phyloP scores from a whole-genome alignment of 192 early-diverging fungal genomes.

The Coemansia brasiliensis region DNA sequence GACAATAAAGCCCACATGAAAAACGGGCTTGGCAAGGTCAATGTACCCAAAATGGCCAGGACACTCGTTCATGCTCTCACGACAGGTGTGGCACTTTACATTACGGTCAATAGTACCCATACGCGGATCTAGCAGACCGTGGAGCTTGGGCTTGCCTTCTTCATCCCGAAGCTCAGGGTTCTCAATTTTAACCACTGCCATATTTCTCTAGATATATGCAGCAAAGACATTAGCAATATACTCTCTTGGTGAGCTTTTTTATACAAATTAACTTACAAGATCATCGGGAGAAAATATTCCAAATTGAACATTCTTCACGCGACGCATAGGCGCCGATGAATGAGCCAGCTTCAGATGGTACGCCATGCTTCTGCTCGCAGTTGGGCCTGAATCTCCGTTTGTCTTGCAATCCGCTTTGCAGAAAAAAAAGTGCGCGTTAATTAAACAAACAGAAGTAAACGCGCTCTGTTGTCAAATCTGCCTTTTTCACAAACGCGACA shows the following conservation, averaged over 20 bases:
- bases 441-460: neutral
- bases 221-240: neutral
- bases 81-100: slow-evolving; percentile 96
- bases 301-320: slow-evolving; percentile 91
- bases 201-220: slow-evolving; percentile 74
- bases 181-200: slow-evolving; percentile 96
- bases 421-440: neutral
- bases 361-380: slow-evolving; percentile 28
- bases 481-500: no score
- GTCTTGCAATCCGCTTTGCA: slow-evolving; percentile 11
- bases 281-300: slow-evolving; percentile 94
- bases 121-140: slow-evolving; percentile 88
- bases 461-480: neutral
- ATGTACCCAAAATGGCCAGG: slow-evolving; percentile 99
- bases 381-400: slow-evolving; percentile 2
- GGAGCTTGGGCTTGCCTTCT: slow-evolving; percentile 76
- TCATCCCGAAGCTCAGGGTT: slow-evolving; percentile 86
- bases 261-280: slow-evolving; percentile 67
- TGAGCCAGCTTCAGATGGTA: slow-evolving; percentile 34
- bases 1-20: slow-evolving; percentile 88
- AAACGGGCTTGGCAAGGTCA: slow-evolving; percentile 93
- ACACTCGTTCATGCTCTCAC: slow-evolving; percentile 91
- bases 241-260: neutral
- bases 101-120: slow-evolving; percentile 98
- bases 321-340: slow-evolving; percentile 62